Conservation (phyloP, 331 rosid genomes). For the Telfairia occidentalis region DNA sequence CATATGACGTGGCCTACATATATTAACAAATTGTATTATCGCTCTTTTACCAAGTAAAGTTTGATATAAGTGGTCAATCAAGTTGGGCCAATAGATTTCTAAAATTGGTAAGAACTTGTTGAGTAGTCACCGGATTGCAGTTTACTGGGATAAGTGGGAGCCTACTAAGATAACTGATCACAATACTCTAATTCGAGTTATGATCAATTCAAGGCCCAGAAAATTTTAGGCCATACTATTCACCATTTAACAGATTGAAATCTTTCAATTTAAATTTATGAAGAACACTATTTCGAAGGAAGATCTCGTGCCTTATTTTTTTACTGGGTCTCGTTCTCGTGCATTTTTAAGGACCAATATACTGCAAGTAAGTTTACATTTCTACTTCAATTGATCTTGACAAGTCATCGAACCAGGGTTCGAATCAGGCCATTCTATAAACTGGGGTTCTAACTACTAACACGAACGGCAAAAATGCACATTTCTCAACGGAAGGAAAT, state of each 20-base stretch:
- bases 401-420: neutral
- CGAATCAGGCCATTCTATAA: neutral
- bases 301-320: neutral
- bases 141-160: neutral
- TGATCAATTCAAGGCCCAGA: neutral
- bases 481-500: neutral
- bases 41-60: neutral
- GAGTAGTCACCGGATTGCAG: neutral
- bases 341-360: neutral
- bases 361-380: neutral
- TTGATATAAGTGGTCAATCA: neutral
- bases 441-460: slow-evolving; percentile 12
- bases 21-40: neutral
- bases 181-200: neutral
- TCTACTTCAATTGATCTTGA: neutral
- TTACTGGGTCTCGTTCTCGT: neutral
- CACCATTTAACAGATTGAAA: neutral
- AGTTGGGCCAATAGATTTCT: neutral
- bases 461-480: neutral
- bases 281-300: neutral
- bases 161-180: neutral
- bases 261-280: neutral
- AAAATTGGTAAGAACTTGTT: neutral
- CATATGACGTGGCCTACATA: neutral
- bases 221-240: neutral